Base-by-base conservation (phyloP, 345 rosid species). In the Carallia pectinifolia region DNA sequence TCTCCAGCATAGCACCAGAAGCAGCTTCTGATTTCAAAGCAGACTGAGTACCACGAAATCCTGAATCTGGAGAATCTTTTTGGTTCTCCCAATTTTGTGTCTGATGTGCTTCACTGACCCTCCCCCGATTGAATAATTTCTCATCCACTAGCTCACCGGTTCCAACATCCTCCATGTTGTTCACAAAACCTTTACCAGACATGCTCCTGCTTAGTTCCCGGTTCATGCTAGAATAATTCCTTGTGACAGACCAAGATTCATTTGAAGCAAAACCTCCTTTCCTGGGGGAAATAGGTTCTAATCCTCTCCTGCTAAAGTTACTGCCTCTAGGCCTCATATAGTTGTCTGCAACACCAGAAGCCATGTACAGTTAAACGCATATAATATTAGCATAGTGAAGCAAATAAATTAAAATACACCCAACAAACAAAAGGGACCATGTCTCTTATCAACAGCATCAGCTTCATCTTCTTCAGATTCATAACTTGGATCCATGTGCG, bases 401-500 rank as follows among this genome's bases (percentile, higher is more conserved):
- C 50, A 63, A 54, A 47, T 6, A 65, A 17, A 58, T 64, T 37
- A 13, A 33, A 39, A 66, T 71, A 34, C 23, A 7, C 31, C 4
- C 18, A 31, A 69, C 62, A 62, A 55, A 65, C 23, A 33, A 71
- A 64, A 62, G 6, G 19, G 53, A 89, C 99, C 99, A 87, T 84
- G 88, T 72, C 78, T 87, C 76, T 77, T 94, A 59, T 85, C 90
- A 70, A 87, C 89, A 47, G 81, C 72, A 70, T 86, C 89, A 18
- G 61, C 86, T 72, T 84, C 98, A 70, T 90, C 97, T 62, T 96
- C 99, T 64, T 90, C 96, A 40, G 97, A 90, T 69, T 90, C 96
- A 27, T 87, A 81, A 77, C 85, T 87, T 65, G 99, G 99, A 86
- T 96, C 99, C 99, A 96, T 96, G 52, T 92, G 92, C 56, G 98